phyloP scores from a whole-genome alignment of 1,284 basidiomycete genomes.

The Meira miltonrushii region DNA sequence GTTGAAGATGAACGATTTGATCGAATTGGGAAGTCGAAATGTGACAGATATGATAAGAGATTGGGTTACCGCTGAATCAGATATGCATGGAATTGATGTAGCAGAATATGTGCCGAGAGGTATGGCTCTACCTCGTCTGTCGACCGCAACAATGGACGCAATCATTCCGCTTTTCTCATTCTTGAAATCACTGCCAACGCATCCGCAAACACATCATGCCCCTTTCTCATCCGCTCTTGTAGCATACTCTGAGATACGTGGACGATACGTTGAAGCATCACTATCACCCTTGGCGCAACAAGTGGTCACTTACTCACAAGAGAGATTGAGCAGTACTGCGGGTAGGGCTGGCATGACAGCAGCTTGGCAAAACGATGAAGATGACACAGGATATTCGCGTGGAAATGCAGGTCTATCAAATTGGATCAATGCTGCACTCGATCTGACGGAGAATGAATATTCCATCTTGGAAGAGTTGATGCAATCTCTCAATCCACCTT shows the following conservation, averaged over 20 bases:
- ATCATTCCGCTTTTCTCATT: constrained; percentile 37
- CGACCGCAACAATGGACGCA: constrained; percentile 27
- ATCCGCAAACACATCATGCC: constrained; percentile 29
- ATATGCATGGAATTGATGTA: constrained; percentile 27
- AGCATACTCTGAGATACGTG: constrained; percentile 22
- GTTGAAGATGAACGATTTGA: constrained; percentile 42
- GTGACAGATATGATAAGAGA: constrained; percentile 38
- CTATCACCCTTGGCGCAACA: constrained; percentile 19
- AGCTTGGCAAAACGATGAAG: constrained; percentile 26
- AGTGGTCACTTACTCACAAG: constrained; percentile 27
- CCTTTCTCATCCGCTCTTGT: constrained; percentile 32
- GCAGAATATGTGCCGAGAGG: constrained; percentile 20
- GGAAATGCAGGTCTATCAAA: constrained; percentile 25
- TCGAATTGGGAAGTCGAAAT: constrained; percentile 43
- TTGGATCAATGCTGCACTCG: constrained; percentile 31
- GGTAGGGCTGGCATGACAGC: constrained; percentile 30
- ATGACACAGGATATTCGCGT: constrained; percentile 24
- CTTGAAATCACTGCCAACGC: constrained; percentile 30
- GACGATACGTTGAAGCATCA: constrained; percentile 28
- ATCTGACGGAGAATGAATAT: constrained; percentile 26
- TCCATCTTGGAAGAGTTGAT: constrained; percentile 9
- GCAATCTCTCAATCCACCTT: constrained; percentile 9
- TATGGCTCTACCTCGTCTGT: constrained; percentile 24
- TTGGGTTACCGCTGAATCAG: constrained; percentile 38
- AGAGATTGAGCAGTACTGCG: constrained; percentile 30